A percentile compares a stretch with the other conserved stretches of the same genome.
Conservation (phyloP, 306 rosid genomes). For the Crotalaria pallida region DNA sequence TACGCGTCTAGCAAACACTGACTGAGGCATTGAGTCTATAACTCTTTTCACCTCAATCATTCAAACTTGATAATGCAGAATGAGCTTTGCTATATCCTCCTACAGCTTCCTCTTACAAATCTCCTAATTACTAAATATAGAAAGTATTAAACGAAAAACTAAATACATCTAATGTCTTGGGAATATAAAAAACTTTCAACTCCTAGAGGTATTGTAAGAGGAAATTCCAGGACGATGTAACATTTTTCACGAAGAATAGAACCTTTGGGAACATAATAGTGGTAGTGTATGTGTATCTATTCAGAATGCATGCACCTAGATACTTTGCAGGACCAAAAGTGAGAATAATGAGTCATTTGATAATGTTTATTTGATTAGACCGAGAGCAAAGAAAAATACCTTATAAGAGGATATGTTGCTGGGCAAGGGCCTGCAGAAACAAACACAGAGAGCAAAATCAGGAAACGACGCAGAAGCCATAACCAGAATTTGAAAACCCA, state of each 20-base stretch:
- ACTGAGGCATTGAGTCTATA: not conserved
- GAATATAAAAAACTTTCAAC: too few species aligned
- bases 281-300: not conserved
- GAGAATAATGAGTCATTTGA: not conserved
- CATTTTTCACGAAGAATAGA: too few species aligned
- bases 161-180: too few species aligned
- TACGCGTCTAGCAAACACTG: too few species aligned
- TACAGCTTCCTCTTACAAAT: too few species aligned
- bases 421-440: conserved; percentile 75
- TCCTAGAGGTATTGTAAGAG: too few species aligned
- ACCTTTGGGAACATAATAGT: not conserved
- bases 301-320: not conserved
- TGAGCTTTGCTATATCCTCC: too few species aligned
- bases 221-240: too few species aligned
- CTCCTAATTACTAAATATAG: too few species aligned
- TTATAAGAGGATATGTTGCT: conserved; percentile 80
- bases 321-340: conserved; percentile 3
- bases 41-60: not conserved
- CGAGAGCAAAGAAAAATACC: conserved; percentile 52
- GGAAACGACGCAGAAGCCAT: conserved; percentile 2
- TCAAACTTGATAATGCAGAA: conserved; percentile 1
- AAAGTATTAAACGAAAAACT: too few species aligned
- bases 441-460: conserved; percentile 13
- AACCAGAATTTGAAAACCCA: not conserved
- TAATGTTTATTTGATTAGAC: not conserved